phyloP scores from a whole-genome alignment of 768 basidiomycete genomes.

The Lactifluus subvellereus region DNA sequence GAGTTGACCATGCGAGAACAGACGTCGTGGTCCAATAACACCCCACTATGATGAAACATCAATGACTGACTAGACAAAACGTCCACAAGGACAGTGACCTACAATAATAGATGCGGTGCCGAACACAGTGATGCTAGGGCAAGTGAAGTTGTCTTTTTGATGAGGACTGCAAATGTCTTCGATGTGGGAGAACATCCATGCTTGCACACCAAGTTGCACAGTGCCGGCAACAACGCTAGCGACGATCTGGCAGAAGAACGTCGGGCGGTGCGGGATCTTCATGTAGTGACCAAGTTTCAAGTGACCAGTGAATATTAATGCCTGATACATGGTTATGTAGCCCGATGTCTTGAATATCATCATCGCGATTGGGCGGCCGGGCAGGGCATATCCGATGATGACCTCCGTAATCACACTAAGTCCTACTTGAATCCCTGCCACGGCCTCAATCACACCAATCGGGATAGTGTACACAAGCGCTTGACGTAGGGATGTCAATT shows the following conservation, averaged over 20 bases:
- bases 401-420: constrained; percentile 76
- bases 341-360: constrained; percentile 89
- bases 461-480: constrained; percentile 45
- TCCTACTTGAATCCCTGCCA: constrained; percentile 70
- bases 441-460: constrained; percentile 57
- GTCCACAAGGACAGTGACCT: constrained; percentile 23
- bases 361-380: constrained; percentile 72
- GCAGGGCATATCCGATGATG: constrained; percentile 73
- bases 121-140: constrained; percentile 65
- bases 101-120: constrained; percentile 73
- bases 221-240: constrained; percentile 66
- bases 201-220: constrained; percentile 68
- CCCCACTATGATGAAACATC: constrained; percentile 35
- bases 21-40: constrained; percentile 65
- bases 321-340: constrained; percentile 65
- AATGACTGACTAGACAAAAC: not conserved
- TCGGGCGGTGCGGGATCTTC: constrained; percentile 67
- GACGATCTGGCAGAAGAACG: constrained; percentile 68
- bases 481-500: not conserved
- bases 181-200: constrained; percentile 73
- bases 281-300: constrained; percentile 71
- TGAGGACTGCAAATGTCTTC: constrained; percentile 47
- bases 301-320: constrained; percentile 63
- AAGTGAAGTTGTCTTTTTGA: constrained; percentile 62
- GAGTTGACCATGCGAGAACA: constrained; percentile 2